Evolutionary conservation across 192 early-diverging fungal species (phyloP).

Genomic region (Diversispora eburnea): DNA sequence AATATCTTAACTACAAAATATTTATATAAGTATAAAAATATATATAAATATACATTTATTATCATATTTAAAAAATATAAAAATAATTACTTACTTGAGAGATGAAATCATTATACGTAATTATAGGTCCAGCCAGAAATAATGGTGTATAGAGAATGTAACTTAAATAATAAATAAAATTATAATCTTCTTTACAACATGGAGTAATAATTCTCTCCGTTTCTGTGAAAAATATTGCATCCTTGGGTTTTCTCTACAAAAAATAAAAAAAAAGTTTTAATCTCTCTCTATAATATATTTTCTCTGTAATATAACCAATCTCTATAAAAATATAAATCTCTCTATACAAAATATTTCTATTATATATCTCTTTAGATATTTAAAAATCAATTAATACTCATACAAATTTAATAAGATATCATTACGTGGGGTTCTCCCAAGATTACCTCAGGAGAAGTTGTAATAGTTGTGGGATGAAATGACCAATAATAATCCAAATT

Average conservation of each 20-base stretch:
- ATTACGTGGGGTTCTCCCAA: conserved; percentile 20
- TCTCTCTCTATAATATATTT: no score
- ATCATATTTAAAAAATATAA: conserved; percentile 1
- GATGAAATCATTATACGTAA: conserved; percentile 90
- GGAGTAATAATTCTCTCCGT: conserved; percentile 60
- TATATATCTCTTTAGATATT: neutral
- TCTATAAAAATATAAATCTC: no score
- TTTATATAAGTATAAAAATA: no score
- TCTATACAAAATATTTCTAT: no score
- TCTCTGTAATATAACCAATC: no score
- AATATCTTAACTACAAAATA: conserved; percentile 47
- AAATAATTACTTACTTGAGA: conserved; percentile 56
- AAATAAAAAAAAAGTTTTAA: neutral
- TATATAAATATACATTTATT: no score
- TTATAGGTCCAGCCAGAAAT: conserved; percentile 92
- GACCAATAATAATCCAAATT: conserved; percentile 92
- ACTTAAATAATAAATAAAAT: conserved; percentile 69
- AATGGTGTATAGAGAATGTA: conserved; percentile 89
- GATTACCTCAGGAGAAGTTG: conserved; percentile 29
- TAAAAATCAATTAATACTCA: neutral
- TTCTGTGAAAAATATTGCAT: conserved; percentile 38
- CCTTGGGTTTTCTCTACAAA: conserved; percentile 43
- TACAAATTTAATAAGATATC: neutral
- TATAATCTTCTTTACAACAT: conserved; percentile 64
- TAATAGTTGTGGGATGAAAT: conserved; percentile 17